Base-by-base conservation (phyloP, 257 asterid species). In the Solanum peruvianum region DNA sequence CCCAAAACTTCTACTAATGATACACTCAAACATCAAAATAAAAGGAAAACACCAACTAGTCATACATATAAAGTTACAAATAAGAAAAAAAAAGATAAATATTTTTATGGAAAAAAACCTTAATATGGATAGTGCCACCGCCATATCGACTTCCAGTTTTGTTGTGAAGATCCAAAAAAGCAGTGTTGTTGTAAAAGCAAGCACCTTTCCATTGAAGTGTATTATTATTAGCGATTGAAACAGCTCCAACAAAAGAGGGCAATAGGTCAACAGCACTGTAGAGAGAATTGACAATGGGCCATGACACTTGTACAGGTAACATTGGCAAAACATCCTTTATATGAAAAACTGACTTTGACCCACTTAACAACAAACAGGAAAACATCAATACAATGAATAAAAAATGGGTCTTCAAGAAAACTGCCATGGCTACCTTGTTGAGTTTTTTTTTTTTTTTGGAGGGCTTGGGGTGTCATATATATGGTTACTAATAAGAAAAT, bases 191-290 rank as follows among this genome's bases (percentile, higher is more conserved):
- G 86, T 93, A 93, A 60, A 95, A 95, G 87, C 98, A 95, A 80
- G 98, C 93, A 31, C 98, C 98, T 90, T 95, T 93, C 98, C 99
- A 96, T 42, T 91, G 71, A 60, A 92, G 83, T 31, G 92, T 87
- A 67, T 67, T 88, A 58, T 93, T 90, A 12, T 85, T 73, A 6
- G 87, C 83, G 47, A 87, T 44, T 16, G 94, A 88, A 66, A 93
- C 94, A 52, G 98, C 94, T 15, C 99, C 98, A 3, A 96, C 93
- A 69, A 95, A 95, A 33, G 96, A 87, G 21, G 99, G 99, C 93
- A 96, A 47, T 8, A 96, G 89, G 92, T 96, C 98, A 73, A 89
- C 96, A 16, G 98, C 97, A 81, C 83, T 91, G 90, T 91, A 88
- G 71, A 95, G 90, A 27, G 87, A 87, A 52, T 89, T 92, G 83